A percentile compares a stretch with the other conserved stretches of the same genome.
Conservation (phyloP, 805 yeast genomes). For the Suhomyces sp. region DNA sequence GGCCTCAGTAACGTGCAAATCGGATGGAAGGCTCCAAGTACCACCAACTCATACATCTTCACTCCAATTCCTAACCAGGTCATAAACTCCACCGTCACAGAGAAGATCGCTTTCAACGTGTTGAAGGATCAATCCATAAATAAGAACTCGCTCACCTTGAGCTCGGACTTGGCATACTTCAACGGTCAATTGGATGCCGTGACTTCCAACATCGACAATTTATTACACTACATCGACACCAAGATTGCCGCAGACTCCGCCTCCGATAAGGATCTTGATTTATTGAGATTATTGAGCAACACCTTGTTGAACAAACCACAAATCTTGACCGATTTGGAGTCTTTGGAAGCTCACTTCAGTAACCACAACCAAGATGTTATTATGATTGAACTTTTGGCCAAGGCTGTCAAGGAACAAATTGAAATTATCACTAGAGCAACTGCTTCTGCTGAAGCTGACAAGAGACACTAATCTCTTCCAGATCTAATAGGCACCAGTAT, state of each 20-base stretch:
- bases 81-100: conserved; percentile 49
- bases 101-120: conserved; percentile 54
- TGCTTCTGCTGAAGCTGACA: conserved; percentile 18
- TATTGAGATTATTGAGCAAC: conserved; percentile 66
- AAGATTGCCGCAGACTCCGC: conserved; percentile 34
- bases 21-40: conserved; percentile 40
- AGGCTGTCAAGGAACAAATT: conserved; percentile 80
- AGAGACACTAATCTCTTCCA: conserved; percentile 9
- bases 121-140: conserved; percentile 37
- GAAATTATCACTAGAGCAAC: conserved; percentile 72
- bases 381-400: conserved; percentile 78
- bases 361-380: conserved; percentile 76
- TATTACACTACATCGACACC: conserved; percentile 48
- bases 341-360: conserved; percentile 60
- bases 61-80: conserved; percentile 72
- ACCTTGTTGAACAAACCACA: conserved; percentile 52
- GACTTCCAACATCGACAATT: conserved; percentile 47
- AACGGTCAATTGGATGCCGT: conserved; percentile 46
- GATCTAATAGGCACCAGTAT: neutral
- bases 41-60: conserved; percentile 55
- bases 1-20: conserved; percentile 38
- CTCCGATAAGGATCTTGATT: conserved; percentile 50
- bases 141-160: conserved; percentile 24
- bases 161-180: conserved; percentile 44
- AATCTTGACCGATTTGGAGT: conserved; percentile 48